Percentiles rank a stretch among this genome's conserved stretches.
These are phyloP conservation scores for Macroventuria anomochaeta DNA, from an alignment of 2,329 filamentous ascomycete genomes.

Conservation along the genomic window DNA sequence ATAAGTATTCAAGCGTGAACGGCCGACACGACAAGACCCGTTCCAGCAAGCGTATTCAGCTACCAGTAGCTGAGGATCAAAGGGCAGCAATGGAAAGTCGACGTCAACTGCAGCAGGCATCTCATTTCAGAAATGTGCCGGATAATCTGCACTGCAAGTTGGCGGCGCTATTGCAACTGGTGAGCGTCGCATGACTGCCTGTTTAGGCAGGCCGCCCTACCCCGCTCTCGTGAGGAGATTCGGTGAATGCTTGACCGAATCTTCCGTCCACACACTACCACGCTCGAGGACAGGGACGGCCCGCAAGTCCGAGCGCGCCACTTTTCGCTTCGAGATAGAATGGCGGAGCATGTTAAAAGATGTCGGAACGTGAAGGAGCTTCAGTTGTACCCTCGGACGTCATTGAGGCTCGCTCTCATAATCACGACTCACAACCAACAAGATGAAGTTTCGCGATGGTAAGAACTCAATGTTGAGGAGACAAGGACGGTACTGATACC, in stretches of 20 bases:
- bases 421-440: constrained; percentile 10
- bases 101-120: background rate
- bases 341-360: constrained; percentile 7
- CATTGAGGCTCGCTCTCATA: constrained; percentile 3
- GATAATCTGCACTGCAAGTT: background rate
- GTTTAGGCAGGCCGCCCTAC: constrained; percentile 2
- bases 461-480: constrained; percentile 9
- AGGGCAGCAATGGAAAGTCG: background rate
- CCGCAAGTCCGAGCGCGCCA: constrained; percentile 26
- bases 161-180: background rate
- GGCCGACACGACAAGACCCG: no score
- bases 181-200: constrained; percentile 3
- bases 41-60: no score
- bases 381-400: background rate
- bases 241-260: constrained; percentile 30
- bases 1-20: no score
- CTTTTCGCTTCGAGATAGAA: background rate
- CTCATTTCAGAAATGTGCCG: background rate
- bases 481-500: constrained; percentile 14
- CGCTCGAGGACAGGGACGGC: constrained; percentile 22
- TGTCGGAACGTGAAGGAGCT: background rate
- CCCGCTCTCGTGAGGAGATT: constrained; percentile 20
- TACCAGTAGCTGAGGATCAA: no score
- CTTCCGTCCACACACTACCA: constrained; percentile 30
- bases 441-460: constrained; percentile 69